phyloP scores from a whole-genome alignment of 495 filamentous ascomycete genomes.

The Penicillium malachiteum region DNA sequence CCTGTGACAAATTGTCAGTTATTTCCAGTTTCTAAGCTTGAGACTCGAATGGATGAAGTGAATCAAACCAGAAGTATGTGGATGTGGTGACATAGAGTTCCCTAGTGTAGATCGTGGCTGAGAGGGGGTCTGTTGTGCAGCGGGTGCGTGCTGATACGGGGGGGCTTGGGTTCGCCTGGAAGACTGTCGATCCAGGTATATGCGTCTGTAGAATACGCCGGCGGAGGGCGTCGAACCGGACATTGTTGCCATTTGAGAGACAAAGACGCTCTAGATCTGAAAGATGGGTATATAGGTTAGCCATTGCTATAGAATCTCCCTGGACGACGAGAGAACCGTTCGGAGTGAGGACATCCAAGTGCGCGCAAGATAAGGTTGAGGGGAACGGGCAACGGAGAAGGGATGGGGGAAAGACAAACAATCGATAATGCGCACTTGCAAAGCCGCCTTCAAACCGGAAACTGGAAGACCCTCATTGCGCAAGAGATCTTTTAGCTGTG shows the following conservation, averaged over 20 bases:
- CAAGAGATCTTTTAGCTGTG: conserved; percentile 71
- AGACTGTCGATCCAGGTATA: conserved; percentile 26
- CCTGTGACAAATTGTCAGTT: conserved; percentile 20
- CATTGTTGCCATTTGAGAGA: conserved; percentile 30
- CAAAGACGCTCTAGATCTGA: conserved; percentile 38
- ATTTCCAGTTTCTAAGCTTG: too few relatives aligned
- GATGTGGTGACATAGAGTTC: conserved; percentile 31
- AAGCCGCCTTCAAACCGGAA: conserved; percentile 74
- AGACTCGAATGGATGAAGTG: too few relatives aligned
- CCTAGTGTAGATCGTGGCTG: conserved; percentile 30
- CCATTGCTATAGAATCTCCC: not conserved
- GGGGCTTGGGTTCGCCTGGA: conserved; percentile 23
- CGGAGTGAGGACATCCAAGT: not conserved
- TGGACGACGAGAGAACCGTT: not conserved
- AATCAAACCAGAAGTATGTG: conserved; percentile 34
- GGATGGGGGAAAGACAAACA: conserved; percentile 56
- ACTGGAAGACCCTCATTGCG: conserved; percentile 65
- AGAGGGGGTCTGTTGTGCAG: conserved; percentile 20
- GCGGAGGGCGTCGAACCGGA: conserved; percentile 34
- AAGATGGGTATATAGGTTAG: not conserved
- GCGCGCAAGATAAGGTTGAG: not conserved
- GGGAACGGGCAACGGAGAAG: conserved; percentile 2
- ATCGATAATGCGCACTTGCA: conserved; percentile 72
- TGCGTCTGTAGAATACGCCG: conserved; percentile 33
- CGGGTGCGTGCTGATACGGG: conserved; percentile 28